Evolutionary conservation across 2,329 filamentous ascomycete species (phyloP).

Genomic region (Beauveria sp.): DNA sequence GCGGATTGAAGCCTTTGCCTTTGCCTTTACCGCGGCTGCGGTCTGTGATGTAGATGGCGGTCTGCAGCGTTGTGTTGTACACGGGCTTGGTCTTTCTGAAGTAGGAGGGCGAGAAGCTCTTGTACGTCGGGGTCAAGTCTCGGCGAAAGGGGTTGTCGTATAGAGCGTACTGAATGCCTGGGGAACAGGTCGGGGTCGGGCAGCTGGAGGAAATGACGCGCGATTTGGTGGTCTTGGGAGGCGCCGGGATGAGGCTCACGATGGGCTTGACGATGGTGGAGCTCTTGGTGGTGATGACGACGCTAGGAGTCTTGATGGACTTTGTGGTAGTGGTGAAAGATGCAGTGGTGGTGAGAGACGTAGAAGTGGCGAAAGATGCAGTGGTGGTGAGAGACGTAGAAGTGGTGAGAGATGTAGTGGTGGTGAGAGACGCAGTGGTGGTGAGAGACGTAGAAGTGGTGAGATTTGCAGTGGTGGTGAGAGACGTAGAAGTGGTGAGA

Average conservation of each 20-base stretch:
- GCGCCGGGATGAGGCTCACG: background rate
- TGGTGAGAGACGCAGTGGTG: background rate
- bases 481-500: background rate
- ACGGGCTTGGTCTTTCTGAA: background rate
- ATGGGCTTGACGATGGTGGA: background rate
- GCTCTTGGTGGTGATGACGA: background rate
- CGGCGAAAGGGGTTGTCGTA: conserved; percentile 3
- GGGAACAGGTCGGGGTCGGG: conserved; percentile 4
- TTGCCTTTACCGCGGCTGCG: background rate
- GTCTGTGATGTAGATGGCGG: conserved; percentile 8
- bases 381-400: no score
- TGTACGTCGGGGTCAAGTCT: background rate
- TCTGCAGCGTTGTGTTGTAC: background rate
- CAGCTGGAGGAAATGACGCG: background rate
- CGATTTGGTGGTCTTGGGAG: background rate
- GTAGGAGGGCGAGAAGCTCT: conserved; percentile 6
- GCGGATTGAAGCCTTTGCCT: background rate
- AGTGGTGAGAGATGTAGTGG: background rate
- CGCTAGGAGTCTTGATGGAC: background rate
- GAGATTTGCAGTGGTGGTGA: no score
- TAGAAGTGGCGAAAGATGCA: no score
- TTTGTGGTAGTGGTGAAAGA: background rate
- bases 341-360: no score
- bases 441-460: background rate
- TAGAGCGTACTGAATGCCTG: conserved; percentile 1